Conservation (phyloP, 306 rosid genomes). For the Cucurbita ficifolia region DNA sequence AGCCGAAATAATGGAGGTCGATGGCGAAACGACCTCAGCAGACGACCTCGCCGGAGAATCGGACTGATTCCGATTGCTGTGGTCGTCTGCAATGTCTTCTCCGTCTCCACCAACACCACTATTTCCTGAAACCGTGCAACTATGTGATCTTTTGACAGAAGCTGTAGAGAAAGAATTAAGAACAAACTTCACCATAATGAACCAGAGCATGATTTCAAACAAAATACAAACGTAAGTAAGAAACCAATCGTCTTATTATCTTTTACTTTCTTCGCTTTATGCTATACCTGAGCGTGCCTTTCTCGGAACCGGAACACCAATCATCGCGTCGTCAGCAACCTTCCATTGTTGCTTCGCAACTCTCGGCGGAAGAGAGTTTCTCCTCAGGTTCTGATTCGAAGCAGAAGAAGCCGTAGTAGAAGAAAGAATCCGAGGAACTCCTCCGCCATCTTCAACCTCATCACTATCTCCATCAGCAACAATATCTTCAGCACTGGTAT, state of each 20-base stretch:
- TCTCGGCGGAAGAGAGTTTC: slow-evolving; percentile 16
- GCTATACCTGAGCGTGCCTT: slow-evolving; percentile 79
- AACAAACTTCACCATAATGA: slow-evolving; percentile 1
- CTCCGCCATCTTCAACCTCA: slow-evolving; percentile 16
- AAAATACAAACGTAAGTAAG: neutral
- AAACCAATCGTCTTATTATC: neutral
- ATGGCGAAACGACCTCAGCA: slow-evolving; percentile 22
- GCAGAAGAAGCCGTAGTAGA: slow-evolving; percentile 5
- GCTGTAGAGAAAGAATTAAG: slow-evolving; percentile 22
- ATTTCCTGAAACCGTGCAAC: slow-evolving; percentile 21
- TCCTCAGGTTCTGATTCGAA: slow-evolving; percentile 27
- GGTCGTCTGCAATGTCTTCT: slow-evolving; percentile 14
- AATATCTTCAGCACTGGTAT: slow-evolving; percentile 30
- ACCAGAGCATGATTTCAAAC: neutral
- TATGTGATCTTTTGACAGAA: slow-evolving; percentile 39
- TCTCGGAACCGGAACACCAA: slow-evolving; percentile 50
- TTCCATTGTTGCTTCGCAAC: slow-evolving; percentile 17
- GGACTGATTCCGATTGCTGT: slow-evolving; percentile 8
- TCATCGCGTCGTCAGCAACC: slow-evolving; percentile 23
- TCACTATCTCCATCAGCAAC: slow-evolving; percentile 25
- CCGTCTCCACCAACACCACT: slow-evolving; percentile 25
- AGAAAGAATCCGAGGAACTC: slow-evolving; percentile 19
- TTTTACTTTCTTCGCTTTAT: too few species aligned
- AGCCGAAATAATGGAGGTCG: slow-evolving; percentile 17
- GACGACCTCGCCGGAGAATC: slow-evolving; percentile 12